Conservation (phyloP, 441 rosid species). For the Gossypium schwendimanii region DNA sequence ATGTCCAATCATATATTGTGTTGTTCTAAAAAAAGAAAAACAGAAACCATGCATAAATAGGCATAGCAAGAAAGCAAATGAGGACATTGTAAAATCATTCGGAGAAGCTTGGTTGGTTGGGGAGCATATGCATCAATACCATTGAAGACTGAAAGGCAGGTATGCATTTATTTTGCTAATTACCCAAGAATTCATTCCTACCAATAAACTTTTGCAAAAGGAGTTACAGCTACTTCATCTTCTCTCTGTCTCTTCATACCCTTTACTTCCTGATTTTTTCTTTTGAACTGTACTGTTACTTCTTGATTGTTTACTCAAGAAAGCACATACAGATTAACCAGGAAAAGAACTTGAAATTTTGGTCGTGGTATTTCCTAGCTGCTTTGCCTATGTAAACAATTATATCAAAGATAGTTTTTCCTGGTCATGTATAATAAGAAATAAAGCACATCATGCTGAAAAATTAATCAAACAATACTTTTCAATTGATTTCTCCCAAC, state of each 20-base stretch:
- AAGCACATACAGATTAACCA: neutral
- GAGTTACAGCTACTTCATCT: neutral
- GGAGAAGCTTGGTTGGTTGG: conserved; percentile 2
- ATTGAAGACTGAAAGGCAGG: neutral
- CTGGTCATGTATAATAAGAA: neutral
- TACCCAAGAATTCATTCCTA: neutral
- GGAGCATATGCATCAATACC: neutral
- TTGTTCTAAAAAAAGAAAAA: neutral
- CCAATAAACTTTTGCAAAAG: neutral
- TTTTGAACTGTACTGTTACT: neutral
- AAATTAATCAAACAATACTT: neutral
- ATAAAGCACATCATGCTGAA: neutral
- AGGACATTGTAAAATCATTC: neutral
- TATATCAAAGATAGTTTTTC: neutral
- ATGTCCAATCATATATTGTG: neutral
- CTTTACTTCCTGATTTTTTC: neutral
- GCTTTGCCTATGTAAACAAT: neutral
- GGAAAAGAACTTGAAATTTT: neutral
- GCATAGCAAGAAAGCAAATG: neutral
- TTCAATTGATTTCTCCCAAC: no score
- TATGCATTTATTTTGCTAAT: conserved; percentile 3
- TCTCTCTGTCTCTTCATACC: neutral
- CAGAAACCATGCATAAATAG: neutral
- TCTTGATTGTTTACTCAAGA: neutral
- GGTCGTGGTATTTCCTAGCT: neutral